These are phyloP conservation scores for Coemansia sp. DNA, from an alignment of 192 early-diverging fungal species.

Conservation along the genomic window DNA sequence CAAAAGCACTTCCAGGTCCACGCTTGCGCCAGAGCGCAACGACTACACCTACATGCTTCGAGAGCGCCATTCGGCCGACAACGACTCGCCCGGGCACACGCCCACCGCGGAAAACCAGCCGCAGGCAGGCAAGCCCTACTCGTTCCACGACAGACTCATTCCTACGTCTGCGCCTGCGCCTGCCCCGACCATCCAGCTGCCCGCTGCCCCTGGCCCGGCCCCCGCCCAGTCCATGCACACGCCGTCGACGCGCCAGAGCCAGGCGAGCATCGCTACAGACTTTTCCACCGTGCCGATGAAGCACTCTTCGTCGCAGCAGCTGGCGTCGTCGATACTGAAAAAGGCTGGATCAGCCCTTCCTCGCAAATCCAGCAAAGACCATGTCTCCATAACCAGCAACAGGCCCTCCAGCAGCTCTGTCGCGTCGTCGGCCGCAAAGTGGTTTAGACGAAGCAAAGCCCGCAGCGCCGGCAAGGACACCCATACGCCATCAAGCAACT, in stretches of 20 bases:
- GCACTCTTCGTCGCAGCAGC: constrained; percentile 19
- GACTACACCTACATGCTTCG: constrained; percentile 47
- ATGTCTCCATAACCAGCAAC: constrained; percentile 2
- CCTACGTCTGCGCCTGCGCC: no score
- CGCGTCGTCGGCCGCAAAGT: constrained; percentile 25
- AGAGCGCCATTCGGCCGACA: constrained; percentile 35
- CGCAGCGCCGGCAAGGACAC: constrained; percentile 21
- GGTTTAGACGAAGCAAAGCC: constrained; percentile 43
- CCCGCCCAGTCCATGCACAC: constrained; percentile 22
- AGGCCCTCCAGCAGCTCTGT: constrained; percentile 17
- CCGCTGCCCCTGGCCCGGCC: background rate
- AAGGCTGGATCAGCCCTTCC: constrained; percentile 37
- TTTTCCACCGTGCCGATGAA: background rate
- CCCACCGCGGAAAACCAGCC: constrained; percentile 16
- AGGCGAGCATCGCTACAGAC: constrained; percentile 21
- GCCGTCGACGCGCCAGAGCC: constrained; percentile 34
- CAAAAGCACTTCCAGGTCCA: constrained; percentile 19
- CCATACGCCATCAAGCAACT: constrained; percentile 15
- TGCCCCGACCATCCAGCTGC: background rate
- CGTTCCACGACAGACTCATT: constrained; percentile 24
- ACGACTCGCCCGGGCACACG: constrained; percentile 9
- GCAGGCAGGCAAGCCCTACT: constrained; percentile 31
- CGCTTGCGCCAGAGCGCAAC: constrained; percentile 28
- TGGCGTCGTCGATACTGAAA: constrained; percentile 23
- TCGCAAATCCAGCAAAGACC: constrained; percentile 17